These are phyloP conservation scores for Arachnomyces sp. DNA, from an alignment of 2,329 filamentous ascomycete genomes.

Conservation along the genomic window DNA sequence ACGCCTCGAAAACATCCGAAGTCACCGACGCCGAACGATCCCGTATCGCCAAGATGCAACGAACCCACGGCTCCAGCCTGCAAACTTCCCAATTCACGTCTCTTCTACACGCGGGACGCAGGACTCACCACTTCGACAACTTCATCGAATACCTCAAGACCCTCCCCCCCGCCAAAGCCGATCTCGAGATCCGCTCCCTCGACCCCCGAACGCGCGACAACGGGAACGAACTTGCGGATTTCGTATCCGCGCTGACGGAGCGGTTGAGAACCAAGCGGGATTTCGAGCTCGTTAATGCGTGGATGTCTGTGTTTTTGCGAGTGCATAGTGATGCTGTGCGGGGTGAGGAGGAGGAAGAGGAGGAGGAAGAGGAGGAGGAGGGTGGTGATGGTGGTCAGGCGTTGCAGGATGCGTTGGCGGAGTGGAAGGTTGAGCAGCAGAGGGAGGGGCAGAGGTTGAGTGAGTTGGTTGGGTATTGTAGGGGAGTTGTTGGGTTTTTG, in stretches of 20 bases:
- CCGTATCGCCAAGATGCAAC: conserved; percentile 62
- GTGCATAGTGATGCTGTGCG: conserved; percentile 60
- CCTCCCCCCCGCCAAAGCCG: conserved; percentile 75
- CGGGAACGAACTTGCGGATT: conserved; percentile 66
- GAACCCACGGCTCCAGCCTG: conserved; percentile 28
- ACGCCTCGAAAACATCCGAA: conserved; percentile 20
- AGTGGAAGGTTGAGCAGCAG: conserved; percentile 68
- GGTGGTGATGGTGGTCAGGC: conserved; percentile 40
- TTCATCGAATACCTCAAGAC: conserved; percentile 74
- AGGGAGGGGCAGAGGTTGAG: conserved; percentile 64
- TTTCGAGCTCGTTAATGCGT: conserved; percentile 90
- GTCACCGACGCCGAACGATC: conserved; percentile 47
- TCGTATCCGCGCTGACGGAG: conserved; percentile 71
- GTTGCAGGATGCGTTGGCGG: conserved; percentile 53
- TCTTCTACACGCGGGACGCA: conserved; percentile 40
- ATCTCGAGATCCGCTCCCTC: conserved; percentile 83
- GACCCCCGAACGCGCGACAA: conserved; percentile 35
- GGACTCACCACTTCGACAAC: conserved; percentile 53
- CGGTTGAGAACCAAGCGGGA: conserved; percentile 64
- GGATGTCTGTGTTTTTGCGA: conserved; percentile 91
- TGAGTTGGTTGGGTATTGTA: conserved; percentile 75
- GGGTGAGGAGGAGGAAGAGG: conserved; percentile 9
- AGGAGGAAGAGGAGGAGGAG: conserved; percentile 26
- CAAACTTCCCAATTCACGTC: conserved; percentile 37
- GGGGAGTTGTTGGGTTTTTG: conserved; percentile 76